These are phyloP conservation scores for Schizosaccharomyces osmophilus DNA, from an alignment of 805 yeast genomes.

Conservation along the genomic window DNA sequence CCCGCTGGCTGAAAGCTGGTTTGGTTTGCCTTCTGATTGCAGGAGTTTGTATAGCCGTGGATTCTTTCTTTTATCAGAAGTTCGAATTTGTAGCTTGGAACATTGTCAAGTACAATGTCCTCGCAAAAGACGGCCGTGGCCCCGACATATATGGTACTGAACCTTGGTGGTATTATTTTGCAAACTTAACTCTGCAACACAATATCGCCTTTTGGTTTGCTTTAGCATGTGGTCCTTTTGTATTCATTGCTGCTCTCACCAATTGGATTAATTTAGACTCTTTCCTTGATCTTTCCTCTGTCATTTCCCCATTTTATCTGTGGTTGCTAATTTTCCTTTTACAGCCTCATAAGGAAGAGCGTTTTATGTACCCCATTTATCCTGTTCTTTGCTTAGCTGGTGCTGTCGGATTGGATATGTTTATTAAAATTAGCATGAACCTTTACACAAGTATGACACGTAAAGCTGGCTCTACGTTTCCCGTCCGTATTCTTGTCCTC, in stretches of 20 bases:
- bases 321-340: constrained; percentile 45
- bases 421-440: not conserved
- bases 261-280: not conserved
- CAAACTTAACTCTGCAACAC: constrained; percentile 53
- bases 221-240: constrained; percentile 6
- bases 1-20: not conserved
- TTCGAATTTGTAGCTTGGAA: constrained; percentile 47
- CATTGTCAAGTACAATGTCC: constrained; percentile 61
- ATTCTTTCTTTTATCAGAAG: constrained; percentile 36
- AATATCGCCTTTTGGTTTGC: constrained; percentile 21
- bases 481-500: not conserved
- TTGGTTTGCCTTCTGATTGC: not conserved
- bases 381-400: constrained; percentile 42
- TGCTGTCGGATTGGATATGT: constrained; percentile 21
- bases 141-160: constrained; percentile 82
- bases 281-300: constrained; percentile 6
- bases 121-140: constrained; percentile 46
- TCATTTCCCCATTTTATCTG: constrained; percentile 26
- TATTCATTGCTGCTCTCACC: constrained; percentile 2
- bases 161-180: constrained; percentile 44
- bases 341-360: constrained; percentile 85
- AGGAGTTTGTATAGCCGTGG: constrained; percentile 20
- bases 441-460: not conserved
- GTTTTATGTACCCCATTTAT: constrained; percentile 71
- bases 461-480: not conserved